Evolutionary conservation across 345 rosid species (phyloP).

Genomic region (Eucalyptus brandiana): DNA sequence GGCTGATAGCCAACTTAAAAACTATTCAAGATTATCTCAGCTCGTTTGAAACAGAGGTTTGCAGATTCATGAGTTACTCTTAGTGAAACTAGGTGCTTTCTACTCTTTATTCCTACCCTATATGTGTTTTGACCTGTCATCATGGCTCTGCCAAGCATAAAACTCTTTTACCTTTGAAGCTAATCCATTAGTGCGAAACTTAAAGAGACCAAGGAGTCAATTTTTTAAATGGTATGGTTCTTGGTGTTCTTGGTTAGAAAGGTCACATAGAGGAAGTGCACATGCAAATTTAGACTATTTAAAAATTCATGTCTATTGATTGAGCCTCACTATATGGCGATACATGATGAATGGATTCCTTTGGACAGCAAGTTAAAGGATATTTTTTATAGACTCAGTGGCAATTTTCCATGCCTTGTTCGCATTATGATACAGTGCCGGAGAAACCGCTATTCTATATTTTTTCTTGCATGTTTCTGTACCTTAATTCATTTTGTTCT

Average conservation of each 20-base stretch:
- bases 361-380: neutral
- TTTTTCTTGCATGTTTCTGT: neutral
- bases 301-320: neutral
- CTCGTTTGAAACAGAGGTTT: conserved; percentile 77
- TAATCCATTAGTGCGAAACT: neutral
- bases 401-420: neutral
- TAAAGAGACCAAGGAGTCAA: neutral
- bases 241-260: neutral
- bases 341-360: neutral
- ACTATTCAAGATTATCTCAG: conserved; percentile 86
- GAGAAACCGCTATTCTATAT: neutral
- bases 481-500: neutral
- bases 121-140: neutral
- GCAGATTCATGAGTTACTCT: neutral
- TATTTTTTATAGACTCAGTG: neutral
- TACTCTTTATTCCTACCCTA: neutral
- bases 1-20: conserved; percentile 58
- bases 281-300: neutral
- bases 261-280: neutral
- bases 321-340: neutral
- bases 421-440: neutral
- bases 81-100: neutral
- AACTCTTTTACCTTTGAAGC: neutral
- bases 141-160: neutral
- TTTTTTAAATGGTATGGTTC: neutral